phyloP scores from a whole-genome alignment of 1,139 yeast species.

The Yamadazyma trypodendri region DNA sequence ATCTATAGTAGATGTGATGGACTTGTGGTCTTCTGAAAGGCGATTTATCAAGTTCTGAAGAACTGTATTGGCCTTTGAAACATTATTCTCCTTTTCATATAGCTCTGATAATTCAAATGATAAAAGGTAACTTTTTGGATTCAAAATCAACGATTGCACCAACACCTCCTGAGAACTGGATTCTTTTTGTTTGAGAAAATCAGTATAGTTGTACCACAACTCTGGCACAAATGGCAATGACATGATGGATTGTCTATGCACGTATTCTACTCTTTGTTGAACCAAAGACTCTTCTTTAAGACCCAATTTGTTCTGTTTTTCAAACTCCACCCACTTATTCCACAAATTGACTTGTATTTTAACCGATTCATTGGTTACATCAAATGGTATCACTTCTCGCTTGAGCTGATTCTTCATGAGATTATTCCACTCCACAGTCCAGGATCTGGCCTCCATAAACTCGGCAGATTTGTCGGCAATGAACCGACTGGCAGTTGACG shows the following conservation, averaged over 20 bases:
- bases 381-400: constrained; percentile 38
- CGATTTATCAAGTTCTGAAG: constrained; percentile 50
- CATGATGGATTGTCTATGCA: constrained; percentile 70
- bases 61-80: constrained; percentile 50
- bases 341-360: constrained; percentile 53
- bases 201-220: constrained; percentile 71
- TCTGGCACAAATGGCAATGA: constrained; percentile 74
- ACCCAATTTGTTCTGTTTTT: constrained; percentile 66
- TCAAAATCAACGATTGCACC: constrained; percentile 56
- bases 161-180: constrained; percentile 39
- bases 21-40: constrained; percentile 34
- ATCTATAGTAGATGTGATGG: constrained; percentile 23
- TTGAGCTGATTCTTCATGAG: constrained; percentile 45
- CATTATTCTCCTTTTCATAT: constrained; percentile 58
- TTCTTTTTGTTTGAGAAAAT: constrained; percentile 27
- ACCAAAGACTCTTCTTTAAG: constrained; percentile 49
- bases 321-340: constrained; percentile 81
- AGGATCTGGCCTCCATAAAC: constrained; percentile 87
- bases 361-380: constrained; percentile 16
- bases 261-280: constrained; percentile 65
- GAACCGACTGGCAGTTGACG: constrained; percentile 80
- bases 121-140: constrained; percentile 70
- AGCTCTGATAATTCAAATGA: constrained; percentile 68
- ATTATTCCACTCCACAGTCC: constrained; percentile 69
- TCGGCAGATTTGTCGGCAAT: constrained; percentile 80